Base-by-base conservation (phyloP, 345 rosid species). In the Euphorbia peplus region DNA sequence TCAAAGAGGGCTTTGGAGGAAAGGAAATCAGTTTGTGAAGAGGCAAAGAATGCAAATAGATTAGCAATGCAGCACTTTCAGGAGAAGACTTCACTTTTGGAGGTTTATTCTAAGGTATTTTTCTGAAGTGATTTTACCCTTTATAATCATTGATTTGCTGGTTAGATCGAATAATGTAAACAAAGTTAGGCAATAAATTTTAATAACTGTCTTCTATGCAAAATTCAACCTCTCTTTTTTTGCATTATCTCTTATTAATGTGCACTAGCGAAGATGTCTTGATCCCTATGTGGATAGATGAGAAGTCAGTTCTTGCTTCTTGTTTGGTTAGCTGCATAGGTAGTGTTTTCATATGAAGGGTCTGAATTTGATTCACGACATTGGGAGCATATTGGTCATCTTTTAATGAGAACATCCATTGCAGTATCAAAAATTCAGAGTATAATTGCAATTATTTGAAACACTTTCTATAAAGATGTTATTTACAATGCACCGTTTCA, bases 1-100 rank as follows among this genome's bases (percentile, higher is more conserved):
- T 32, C 48, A 75, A 72, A 95, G 99, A 82, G 89, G 56, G 78
- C 93, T 69, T 60, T 95, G 70, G 97, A 91, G 75, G 99, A 92
- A 86, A 95, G 87, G 79, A 90, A 83, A 79, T 62, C 48, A 26
- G 71, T 80, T 73, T 75, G 83, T 2, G 92, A 85, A 74, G 92
- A 88, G 71, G 92, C 90, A 71, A 83, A 75, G 79, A 80, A 83
- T 75, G 86, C 93, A 65, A 96, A 90, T 76, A 85, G 79, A 74
- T 74, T 55, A 59, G 93, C 96, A 25, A 83, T 84, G 86, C 80
- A 85, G 53, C 75, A 83, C 60, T 90, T 82, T 74, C 90, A 88
- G 76, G 89, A 88, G 73, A 91, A 86, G 74, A 86, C 87, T 76
- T 77, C 85, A 25, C 44, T 73, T 29, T 77, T 88, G 30, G 98